Base-by-base conservation (phyloP, 176 grass and related monocot genomes). In the Avena sativa region DNA sequence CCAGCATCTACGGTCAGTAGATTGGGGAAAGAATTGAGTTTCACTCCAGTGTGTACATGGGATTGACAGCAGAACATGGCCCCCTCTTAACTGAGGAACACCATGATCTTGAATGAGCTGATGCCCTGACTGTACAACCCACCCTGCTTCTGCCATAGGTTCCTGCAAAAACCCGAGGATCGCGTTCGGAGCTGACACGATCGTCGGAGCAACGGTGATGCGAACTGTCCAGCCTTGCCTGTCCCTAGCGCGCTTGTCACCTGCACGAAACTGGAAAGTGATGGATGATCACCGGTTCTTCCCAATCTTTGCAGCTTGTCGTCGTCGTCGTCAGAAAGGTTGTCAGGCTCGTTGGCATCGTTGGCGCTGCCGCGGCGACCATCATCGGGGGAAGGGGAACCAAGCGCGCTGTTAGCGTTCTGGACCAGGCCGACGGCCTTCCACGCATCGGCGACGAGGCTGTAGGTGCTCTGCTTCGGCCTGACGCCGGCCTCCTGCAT, bases 381-480 rank as follows among this genome's bases (percentile, higher is more conserved):
- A 20, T 89, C 68, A 7, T 77, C 81, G 9, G 79, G 25, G 57
- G 85, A 92, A 81, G 79, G 25, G 57, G 85, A 92, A 81, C 61
- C 86, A 30, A 91, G 30, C 55, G 64, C 83, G 75, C 78, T 57
- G 21, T 82, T 85, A 8, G 80, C 62, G 20, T 93, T 93, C 30
- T 98, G 67, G 50, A 82, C 80, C 80, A 99, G 62, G 87, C 92
- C 85, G 30, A 96, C 89, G 76, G 88, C 90, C 85, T 85, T 94
- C 97, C 97, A 94, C 9, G 94, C 97, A 49, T 93, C 86, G 52
- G 92, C 87, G 44, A 94, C 71, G 59, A 98, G 94, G 79, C 71
- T 61, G 66, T 92, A 89, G 46, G 90, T 94, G 56, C 88, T 95
- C 85, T 87, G 83, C 82, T 86, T 90, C 19, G 94, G 97, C 28